Conservation (phyloP, 2,329 filamentous ascomycete genomes). For the Sporothrix globosa region DNA sequence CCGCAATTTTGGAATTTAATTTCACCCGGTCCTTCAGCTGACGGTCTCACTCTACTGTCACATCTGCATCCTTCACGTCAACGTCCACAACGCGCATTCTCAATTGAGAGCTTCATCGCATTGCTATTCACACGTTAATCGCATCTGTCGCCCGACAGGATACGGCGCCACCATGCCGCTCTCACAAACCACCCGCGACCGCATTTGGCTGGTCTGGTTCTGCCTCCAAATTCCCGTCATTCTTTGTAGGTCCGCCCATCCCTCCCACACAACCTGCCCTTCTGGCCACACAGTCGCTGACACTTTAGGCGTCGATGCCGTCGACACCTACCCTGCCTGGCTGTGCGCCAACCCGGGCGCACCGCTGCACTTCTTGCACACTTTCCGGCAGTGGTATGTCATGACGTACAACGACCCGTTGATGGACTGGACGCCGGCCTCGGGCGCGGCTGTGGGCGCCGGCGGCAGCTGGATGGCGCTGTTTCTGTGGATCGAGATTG, state of each 20-base stretch:
- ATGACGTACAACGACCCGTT: slow-evolving; percentile 57
- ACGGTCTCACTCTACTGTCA: neutral
- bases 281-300: neutral
- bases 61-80: too few species aligned
- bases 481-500: slow-evolving; percentile 55
- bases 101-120: neutral
- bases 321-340: slow-evolving; percentile 55
- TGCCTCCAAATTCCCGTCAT: slow-evolving; percentile 42
- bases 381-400: slow-evolving; percentile 54
- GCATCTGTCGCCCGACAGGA: neutral
- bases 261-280: neutral
- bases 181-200: slow-evolving; percentile 36
- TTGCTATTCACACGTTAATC: neutral
- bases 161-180: neutral
- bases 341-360: slow-evolving; percentile 49
- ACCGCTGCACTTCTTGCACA: slow-evolving; percentile 54
- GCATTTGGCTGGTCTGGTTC: slow-evolving; percentile 44
- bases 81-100: neutral
- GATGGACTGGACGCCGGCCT: slow-evolving; percentile 46
- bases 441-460: slow-evolving; percentile 30
- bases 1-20: neutral
- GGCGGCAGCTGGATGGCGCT: slow-evolving; percentile 55
- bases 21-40: neutral
- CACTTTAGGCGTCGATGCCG: slow-evolving; percentile 56
- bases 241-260: slow-evolving; percentile 38